phyloP scores from a whole-genome alignment of 768 basidiomycete species.

The Suillus fuscotomentosus region DNA sequence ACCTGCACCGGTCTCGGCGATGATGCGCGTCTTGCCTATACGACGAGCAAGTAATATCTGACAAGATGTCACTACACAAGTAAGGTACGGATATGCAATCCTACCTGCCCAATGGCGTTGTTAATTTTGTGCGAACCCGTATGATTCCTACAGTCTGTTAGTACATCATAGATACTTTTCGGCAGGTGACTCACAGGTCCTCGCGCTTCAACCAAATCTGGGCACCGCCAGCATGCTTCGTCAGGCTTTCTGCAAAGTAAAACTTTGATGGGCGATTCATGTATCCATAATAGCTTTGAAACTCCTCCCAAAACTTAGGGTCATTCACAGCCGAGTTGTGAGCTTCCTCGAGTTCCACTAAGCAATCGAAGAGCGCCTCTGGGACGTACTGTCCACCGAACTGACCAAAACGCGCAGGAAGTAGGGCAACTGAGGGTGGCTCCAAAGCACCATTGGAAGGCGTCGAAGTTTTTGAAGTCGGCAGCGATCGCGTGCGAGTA shows the following conservation, averaged over 20 bases:
- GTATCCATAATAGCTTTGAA: constrained; percentile 83
- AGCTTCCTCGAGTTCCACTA: constrained; percentile 87
- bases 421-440: constrained; percentile 22
- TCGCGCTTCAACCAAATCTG: constrained; percentile 98
- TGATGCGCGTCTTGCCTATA: constrained; percentile 94
- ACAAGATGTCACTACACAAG: not conserved
- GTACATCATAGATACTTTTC: not conserved
- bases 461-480: not conserved
- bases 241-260: constrained; percentile 89
- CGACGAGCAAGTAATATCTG: constrained; percentile 93
- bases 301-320: constrained; percentile 91
- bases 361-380: constrained; percentile 91
- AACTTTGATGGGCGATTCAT: constrained; percentile 93
- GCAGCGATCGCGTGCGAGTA: constrained; percentile 8
- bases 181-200: constrained; percentile 59
- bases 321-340: constrained; percentile 86
- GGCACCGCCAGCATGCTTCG: constrained; percentile 87
- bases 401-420: constrained; percentile 88
- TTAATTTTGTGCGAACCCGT: constrained; percentile 99
- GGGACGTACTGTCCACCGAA: constrained; percentile 99
- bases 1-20: constrained; percentile 98
- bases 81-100: constrained; percentile 13
- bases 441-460: constrained; percentile 1
- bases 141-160: constrained; percentile 67
- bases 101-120: constrained; percentile 93